Percentiles rank a stretch among this genome's conserved stretches.
Evolutionary conservation across 2,329 filamentous ascomycete species (phyloP).

Genomic region (Aspergillus vadensis): DNA sequence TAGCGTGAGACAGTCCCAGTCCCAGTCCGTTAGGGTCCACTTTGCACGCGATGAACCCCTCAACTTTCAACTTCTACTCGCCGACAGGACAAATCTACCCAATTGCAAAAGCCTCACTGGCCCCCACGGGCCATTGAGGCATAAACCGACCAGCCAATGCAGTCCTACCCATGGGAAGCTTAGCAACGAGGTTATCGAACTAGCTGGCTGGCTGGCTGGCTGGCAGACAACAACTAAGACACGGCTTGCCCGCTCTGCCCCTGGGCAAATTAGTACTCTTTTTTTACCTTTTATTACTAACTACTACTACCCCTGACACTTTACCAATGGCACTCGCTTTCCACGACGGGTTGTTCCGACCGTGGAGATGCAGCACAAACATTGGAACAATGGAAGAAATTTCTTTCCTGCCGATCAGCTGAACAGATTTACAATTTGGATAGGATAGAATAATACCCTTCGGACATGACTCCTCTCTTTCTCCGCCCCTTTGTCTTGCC

Average conservation of each 20-base stretch:
- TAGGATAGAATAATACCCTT: not conserved
- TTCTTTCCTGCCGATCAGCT: not conserved
- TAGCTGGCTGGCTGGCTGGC: not conserved
- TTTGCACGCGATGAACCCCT: not conserved
- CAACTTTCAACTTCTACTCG: not conserved
- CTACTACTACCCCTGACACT: not conserved
- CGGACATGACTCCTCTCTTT: not conserved
- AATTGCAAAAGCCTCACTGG: conserved; percentile 2
- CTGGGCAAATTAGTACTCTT: not conserved
- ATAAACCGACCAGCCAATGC: not conserved
- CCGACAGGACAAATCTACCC: not conserved
- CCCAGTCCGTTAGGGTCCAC: not conserved
- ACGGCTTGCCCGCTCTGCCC: not conserved
- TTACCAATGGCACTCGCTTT: not conserved
- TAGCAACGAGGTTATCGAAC: conserved; percentile 8
- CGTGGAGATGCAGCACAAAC: not conserved
- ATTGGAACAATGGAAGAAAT: not conserved
- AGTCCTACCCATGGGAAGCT: conserved; percentile 6
- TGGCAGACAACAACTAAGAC: too few species aligned
- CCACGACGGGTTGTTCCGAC: not conserved
- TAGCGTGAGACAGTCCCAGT: not conserved
- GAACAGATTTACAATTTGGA: too few species aligned
- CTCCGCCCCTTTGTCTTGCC: not conserved
- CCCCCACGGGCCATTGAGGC: conserved; percentile 9
- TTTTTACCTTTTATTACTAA: not conserved